These are phyloP conservation scores for Lodderomyces jiufengensis DNA, from an alignment of 1,139 yeast genomes.

Conservation along the genomic window DNA sequence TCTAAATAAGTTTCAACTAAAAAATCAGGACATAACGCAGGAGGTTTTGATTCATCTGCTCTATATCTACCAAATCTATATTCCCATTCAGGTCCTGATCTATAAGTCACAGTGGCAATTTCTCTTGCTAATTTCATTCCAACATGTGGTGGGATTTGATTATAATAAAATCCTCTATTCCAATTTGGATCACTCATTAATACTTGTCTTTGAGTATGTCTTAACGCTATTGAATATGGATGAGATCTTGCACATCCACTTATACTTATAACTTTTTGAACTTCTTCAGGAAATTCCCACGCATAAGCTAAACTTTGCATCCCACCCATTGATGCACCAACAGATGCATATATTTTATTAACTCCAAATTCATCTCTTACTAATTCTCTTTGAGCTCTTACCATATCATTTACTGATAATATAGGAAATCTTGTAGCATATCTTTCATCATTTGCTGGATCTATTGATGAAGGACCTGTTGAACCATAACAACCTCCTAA, in stretches of 20 bases:
- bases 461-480: slow-evolving; percentile 84
- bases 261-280: slow-evolving; percentile 67
- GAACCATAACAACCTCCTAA: slow-evolving; percentile 95
- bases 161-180: slow-evolving; percentile 87
- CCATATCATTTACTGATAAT: slow-evolving; percentile 83
- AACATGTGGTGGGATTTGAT: slow-evolving; percentile 77
- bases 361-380: slow-evolving; percentile 61
- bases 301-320: slow-evolving; percentile 93
- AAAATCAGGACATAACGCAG: slow-evolving; percentile 91
- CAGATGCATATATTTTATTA: slow-evolving; percentile 64
- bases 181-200: slow-evolving; percentile 93
- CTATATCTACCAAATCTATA: slow-evolving; percentile 84
- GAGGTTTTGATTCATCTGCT: slow-evolving; percentile 73
- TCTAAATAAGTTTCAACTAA: slow-evolving; percentile 88
- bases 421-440: slow-evolving; percentile 91
- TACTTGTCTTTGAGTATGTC: slow-evolving; percentile 91
- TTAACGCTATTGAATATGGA: slow-evolving; percentile 89
- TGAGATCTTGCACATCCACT: slow-evolving; percentile 93
- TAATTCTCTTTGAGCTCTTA: slow-evolving; percentile 77
- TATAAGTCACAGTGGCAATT: slow-evolving; percentile 88
- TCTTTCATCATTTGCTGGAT: slow-evolving; percentile 62
- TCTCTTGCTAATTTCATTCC: slow-evolving; percentile 95
- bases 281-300: slow-evolving; percentile 75
- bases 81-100: slow-evolving; percentile 98
- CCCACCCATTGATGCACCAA: slow-evolving; percentile 97